These are phyloP conservation scores for Phyllosticta ampelicida DNA, from an alignment of 2,329 filamentous ascomycete genomes.

Conservation along the genomic window DNA sequence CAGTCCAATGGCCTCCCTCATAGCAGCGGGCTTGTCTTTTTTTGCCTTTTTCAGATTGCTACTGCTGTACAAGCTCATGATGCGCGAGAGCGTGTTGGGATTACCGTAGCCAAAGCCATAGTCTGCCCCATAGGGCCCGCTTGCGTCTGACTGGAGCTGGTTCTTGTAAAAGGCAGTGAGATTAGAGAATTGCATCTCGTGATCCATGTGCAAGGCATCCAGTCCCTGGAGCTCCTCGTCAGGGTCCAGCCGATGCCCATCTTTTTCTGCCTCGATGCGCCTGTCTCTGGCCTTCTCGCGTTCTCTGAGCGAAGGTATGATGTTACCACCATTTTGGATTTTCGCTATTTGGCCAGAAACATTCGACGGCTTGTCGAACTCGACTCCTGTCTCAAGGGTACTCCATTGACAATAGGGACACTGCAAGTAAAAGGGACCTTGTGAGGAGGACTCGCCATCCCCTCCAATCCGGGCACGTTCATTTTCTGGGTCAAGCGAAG, in stretches of 20 bases:
- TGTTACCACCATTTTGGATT: constrained; percentile 43
- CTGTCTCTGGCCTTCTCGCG: constrained; percentile 29
- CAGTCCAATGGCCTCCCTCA: constrained; percentile 65
- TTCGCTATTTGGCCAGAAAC: constrained; percentile 71
- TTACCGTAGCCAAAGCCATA: constrained; percentile 45
- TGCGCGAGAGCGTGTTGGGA: constrained; percentile 70
- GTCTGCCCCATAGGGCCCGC: constrained; percentile 28
- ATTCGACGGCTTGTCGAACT: constrained; percentile 80
- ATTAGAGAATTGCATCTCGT: constrained; percentile 62
- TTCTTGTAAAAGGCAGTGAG: constrained; percentile 72
- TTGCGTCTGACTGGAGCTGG: constrained; percentile 51
- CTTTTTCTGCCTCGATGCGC: constrained; percentile 21
- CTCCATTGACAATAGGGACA: constrained; percentile 93
- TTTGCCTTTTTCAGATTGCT: constrained; percentile 42
- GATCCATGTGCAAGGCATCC: constrained; percentile 28
- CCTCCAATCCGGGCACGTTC: constrained; percentile 2
- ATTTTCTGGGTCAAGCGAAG: constrained; percentile 39
- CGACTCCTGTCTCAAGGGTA: constrained; percentile 77
- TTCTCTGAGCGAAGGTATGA: constrained; percentile 30
- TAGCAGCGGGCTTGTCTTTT: constrained; percentile 55
- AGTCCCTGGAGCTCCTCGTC: constrained; percentile 13
- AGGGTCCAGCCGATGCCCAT: constrained; percentile 12
- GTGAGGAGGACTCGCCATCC: constrained; percentile 12
- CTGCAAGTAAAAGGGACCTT: constrained; percentile 62
- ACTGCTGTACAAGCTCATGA: constrained; percentile 79